phyloP scores from a whole-genome alignment of 768 basidiomycete species.

The Termitomyces sp. region DNA sequence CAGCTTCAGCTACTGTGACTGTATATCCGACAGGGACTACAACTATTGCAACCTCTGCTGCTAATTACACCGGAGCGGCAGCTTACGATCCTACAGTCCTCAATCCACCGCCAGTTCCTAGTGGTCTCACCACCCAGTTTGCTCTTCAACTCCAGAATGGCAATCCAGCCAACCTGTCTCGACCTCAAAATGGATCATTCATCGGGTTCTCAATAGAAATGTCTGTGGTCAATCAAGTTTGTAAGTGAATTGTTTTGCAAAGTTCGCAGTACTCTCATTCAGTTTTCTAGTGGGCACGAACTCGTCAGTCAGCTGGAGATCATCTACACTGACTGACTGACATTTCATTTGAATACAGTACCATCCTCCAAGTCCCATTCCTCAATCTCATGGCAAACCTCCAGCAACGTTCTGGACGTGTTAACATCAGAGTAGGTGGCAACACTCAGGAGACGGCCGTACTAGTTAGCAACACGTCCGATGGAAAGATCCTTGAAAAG shows the following conservation, averaged over 20 bases:
- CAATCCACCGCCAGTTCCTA: slow-evolving; percentile 46
- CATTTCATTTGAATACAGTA: slow-evolving; percentile 19
- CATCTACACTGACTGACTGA: not conserved
- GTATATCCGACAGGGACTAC: slow-evolving; percentile 26
- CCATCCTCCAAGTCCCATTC: slow-evolving; percentile 54
- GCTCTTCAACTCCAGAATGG: slow-evolving; percentile 30
- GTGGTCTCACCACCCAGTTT: slow-evolving; percentile 38
- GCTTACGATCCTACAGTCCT: slow-evolving; percentile 52
- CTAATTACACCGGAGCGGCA: slow-evolving; percentile 42
- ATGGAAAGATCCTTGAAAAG: slow-evolving; percentile 28
- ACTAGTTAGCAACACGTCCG: slow-evolving; percentile 42
- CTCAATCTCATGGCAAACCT: slow-evolving; percentile 76
- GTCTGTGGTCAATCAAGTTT: slow-evolving; percentile 53
- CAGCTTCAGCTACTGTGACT: slow-evolving; percentile 27
- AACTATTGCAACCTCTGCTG: slow-evolving; percentile 24
- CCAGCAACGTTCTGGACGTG: slow-evolving; percentile 54
- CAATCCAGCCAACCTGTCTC: not conserved
- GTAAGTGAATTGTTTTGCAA: slow-evolving; percentile 21
- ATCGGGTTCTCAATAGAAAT: slow-evolving; percentile 62
- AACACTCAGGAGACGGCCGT: slow-evolving; percentile 71
- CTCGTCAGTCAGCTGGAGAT: slow-evolving; percentile 1
- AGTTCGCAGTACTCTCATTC: slow-evolving; percentile 7
- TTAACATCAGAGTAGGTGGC: slow-evolving; percentile 70
- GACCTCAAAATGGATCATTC: slow-evolving; percentile 29
- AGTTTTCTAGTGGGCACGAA: slow-evolving; percentile 3